Percentiles rank a stretch among this genome's conserved stretches.
Evolutionary conservation across 805 yeast genomes (phyloP).

Genomic region (Ogataea ganodermae): DNA sequence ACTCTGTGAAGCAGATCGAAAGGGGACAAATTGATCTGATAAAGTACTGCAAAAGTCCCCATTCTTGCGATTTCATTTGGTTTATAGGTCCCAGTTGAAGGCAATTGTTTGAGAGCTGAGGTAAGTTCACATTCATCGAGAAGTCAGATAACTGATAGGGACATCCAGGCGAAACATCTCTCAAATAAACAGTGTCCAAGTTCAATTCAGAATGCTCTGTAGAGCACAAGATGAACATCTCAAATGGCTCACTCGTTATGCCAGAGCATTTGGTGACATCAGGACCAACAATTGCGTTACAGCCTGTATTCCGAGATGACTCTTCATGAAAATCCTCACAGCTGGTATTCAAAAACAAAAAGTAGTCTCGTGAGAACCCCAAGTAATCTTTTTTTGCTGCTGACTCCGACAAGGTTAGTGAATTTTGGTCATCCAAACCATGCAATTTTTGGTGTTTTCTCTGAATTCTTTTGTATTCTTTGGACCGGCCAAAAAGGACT

Average conservation of each 20-base stretch:
- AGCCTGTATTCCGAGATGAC: not conserved
- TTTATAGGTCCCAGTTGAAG: not conserved
- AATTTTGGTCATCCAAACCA: not conserved
- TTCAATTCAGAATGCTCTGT: not conserved
- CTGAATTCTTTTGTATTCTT: slow-evolving; percentile 19
- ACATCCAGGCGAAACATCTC: too few species aligned
- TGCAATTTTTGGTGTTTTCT: not conserved
- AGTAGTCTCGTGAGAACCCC: not conserved
- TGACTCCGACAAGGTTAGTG: slow-evolving; percentile 2
- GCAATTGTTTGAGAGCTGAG: not conserved
- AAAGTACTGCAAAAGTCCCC: slow-evolving; percentile 35
- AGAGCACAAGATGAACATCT: not conserved
- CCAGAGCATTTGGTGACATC: not conserved
- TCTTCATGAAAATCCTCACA: slow-evolving; percentile 1
- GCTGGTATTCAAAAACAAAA: slow-evolving; percentile 8
- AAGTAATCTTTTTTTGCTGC: not conserved
- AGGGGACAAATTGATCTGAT: slow-evolving; percentile 39
- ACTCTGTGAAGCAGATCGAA: slow-evolving; percentile 41
- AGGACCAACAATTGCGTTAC: not conserved
- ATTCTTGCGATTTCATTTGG: slow-evolving; percentile 22
- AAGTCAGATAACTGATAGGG: not conserved
- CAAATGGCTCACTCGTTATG: too few species aligned
- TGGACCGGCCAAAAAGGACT: slow-evolving; percentile 40
- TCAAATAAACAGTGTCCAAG: too few species aligned
- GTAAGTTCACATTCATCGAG: not conserved